A percentile compares a stretch with the other conserved stretches of the same genome.
phyloP scores from a whole-genome alignment of 2,329 filamentous ascomycete genomes.

The Epichloe glyceriae region DNA sequence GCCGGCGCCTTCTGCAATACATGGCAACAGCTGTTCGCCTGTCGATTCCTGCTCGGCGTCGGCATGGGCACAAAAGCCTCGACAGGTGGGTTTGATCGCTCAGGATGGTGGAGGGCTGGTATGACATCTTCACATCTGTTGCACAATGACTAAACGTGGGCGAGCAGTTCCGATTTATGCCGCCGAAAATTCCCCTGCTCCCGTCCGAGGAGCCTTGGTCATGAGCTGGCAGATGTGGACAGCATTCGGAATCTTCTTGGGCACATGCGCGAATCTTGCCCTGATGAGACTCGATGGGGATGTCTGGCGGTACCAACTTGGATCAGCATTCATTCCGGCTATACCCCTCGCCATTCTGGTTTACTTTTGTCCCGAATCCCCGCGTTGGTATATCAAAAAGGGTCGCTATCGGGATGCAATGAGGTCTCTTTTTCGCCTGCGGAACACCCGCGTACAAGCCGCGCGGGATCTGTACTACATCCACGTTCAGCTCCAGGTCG shows the following conservation, averaged over 20 bases:
- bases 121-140: not conserved
- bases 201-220: conserved; percentile 60
- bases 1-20: conserved; percentile 58
- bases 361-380: conserved; percentile 54
- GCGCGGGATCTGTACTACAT: conserved; percentile 52
- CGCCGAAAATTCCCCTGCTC: conserved; percentile 58
- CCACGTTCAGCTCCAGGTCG: conserved; percentile 49
- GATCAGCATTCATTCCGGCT: conserved; percentile 48
- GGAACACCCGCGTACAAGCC: conserved; percentile 42
- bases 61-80: conserved; percentile 65
- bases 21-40: conserved; percentile 59
- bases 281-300: conserved; percentile 18
- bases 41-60: conserved; percentile 61
- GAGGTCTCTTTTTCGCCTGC: conserved; percentile 36
- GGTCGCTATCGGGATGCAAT: conserved; percentile 48
- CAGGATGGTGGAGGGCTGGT: not conserved
- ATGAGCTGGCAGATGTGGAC: conserved; percentile 72
- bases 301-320: conserved; percentile 51
- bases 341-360: conserved; percentile 45
- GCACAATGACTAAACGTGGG: not conserved
- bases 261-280: conserved; percentile 47
- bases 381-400: conserved; percentile 56
- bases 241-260: conserved; percentile 47
- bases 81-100: conserved; percentile 26
- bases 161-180: conserved; percentile 55